Evolutionary conservation across 495 filamentous ascomycete genomes (phyloP), one percentile per base, ranked within the genome.

Genomic region (Neurospora sp.): DNA sequence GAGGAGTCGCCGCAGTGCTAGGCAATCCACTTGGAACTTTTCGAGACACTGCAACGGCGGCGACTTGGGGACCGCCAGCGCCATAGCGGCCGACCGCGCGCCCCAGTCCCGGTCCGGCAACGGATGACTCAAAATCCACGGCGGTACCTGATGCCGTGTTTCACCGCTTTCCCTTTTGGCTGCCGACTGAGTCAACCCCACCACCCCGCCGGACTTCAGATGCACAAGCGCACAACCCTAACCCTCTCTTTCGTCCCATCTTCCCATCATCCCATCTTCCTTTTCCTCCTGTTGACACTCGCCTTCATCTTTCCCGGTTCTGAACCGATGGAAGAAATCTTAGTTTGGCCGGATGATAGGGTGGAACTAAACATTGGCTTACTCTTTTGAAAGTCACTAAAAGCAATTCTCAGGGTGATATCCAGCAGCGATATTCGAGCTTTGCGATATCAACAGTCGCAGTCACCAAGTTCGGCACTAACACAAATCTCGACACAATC

Each of bases 111-210:
- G 62, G 73, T 59, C 59, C 69, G 27, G 39, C 70, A 14, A 12
- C 39, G 72, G 75, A 78, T 81, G 79, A 81, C 77, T 81, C 79
- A 81, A 80, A 76, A 73, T 74, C 40, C 54, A 62, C 54, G 54
- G 78, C 72, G 31, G 31, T 31, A 31, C 27, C 27, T 31, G 27
- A 31, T 31, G 27, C 27, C 27, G 27, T 2, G 27, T 31, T 31
- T 31, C 27, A 31, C 27, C 27, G 27, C 27, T 31, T 31, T 31
- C 27, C 27, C 27, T 31, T 54, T 54, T 12, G 20, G 20, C 27
- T 31, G 5, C 9, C 46, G 1, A 54, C 20, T 8, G 54, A 62
- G 12, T 62, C 54, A 35, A 62, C 27, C 54, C 54, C 54, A 62
- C 54, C 54, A 62, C 54, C 54, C 54, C 54, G 12, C 54, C 14